These are phyloP conservation scores for Xylaria palmicola DNA, from an alignment of 495 filamentous ascomycete genomes.

Conservation along the genomic window DNA sequence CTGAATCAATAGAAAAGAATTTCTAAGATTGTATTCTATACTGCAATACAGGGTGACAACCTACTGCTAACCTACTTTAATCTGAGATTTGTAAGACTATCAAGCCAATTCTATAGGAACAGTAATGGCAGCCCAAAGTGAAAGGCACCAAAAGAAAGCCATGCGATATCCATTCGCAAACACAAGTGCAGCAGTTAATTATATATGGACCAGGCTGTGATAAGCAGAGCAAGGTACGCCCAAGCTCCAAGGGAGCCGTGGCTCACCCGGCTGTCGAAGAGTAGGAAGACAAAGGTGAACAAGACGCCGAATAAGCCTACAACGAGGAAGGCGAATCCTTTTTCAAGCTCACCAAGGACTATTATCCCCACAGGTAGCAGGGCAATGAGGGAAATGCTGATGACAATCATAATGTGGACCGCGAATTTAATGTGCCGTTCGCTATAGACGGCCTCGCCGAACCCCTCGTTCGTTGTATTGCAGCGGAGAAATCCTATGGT, in stretches of 20 bases:
- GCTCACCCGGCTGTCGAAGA: background rate
- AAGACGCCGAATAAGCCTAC: background rate
- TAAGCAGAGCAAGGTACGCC: background rate
- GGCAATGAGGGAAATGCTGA: background rate
- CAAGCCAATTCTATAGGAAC: too few species aligned
- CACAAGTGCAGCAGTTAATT: too few species aligned
- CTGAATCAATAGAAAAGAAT: too few species aligned
- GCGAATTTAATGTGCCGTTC: background rate
- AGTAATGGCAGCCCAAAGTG: too few species aligned
- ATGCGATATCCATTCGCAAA: too few species aligned
- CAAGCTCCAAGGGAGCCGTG: background rate
- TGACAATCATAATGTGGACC: background rate
- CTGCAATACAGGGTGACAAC: too few species aligned
- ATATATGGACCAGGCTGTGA: too few species aligned
- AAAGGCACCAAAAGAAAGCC: too few species aligned
- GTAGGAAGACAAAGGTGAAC: background rate
- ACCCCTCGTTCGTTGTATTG: background rate
- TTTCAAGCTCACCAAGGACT: background rate
- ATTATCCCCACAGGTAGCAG: background rate
- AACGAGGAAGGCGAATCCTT: background rate
- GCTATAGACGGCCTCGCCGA: background rate
- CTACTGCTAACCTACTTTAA: too few species aligned
- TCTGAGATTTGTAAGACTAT: too few species aligned
- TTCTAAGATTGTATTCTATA: too few species aligned
- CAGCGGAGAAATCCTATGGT: background rate